Conservation (phyloP, 768 basidiomycete species). For the Tylopilus rubrobrunneus region DNA sequence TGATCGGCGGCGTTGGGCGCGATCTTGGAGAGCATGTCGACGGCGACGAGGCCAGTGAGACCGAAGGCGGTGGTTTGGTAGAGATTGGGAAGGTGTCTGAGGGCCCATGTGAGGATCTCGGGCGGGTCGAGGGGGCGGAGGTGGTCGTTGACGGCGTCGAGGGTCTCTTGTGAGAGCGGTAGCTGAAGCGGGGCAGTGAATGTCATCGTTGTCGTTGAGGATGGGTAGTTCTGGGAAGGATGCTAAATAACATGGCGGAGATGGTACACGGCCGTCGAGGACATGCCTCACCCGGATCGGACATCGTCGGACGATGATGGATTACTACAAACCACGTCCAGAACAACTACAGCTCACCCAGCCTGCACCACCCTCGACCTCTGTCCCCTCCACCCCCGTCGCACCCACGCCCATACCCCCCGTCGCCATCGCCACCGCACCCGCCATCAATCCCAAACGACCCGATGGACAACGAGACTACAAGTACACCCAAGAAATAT, state of each 20-base stretch:
- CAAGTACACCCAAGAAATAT: constrained; percentile 89
- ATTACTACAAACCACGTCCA: constrained; percentile 29
- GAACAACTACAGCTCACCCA: constrained; percentile 2
- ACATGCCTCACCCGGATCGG: background rate
- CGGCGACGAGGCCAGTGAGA: constrained; percentile 87
- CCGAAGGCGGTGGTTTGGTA: constrained; percentile 98
- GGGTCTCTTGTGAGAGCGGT: constrained; percentile 55
- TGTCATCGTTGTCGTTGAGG: constrained; percentile 7
- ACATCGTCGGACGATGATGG: constrained; percentile 10
- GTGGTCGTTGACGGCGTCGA: constrained; percentile 68
- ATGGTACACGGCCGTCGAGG: background rate
- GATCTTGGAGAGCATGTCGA: constrained; percentile 91
- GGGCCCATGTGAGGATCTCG: constrained; percentile 82
- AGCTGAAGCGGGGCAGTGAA: constrained; percentile 42
- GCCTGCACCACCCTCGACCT: constrained; percentile 11
- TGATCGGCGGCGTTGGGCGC: constrained; percentile 41
- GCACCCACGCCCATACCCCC: constrained; percentile 3
- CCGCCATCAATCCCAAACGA: constrained; percentile 13
- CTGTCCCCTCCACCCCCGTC: constrained; percentile 23
- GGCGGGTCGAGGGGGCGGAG: constrained; percentile 72
- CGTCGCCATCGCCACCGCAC: constrained; percentile 4
- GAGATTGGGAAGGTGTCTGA: constrained; percentile 72
- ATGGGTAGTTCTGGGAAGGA: background rate
- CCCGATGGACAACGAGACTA: constrained; percentile 52
- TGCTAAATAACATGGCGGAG: background rate